Base-by-base conservation (phyloP, 2,329 filamentous ascomycete species). In the Monilinia fructicola region DNA sequence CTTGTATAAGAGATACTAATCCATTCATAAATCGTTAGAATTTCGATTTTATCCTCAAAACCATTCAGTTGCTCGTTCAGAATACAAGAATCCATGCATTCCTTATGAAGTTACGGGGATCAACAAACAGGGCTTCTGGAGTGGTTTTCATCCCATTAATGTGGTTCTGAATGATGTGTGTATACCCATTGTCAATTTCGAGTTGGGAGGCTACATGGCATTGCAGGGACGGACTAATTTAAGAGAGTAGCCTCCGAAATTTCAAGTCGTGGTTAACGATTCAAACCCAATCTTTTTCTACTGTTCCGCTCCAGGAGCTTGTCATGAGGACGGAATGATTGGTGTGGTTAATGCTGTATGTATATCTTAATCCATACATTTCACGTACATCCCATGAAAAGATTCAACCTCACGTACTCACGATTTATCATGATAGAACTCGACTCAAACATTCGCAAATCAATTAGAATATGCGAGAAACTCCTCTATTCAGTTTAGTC, bases 271-370 rank as follows among this genome's bases (percentile, higher is more conserved):
- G 18, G 79, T 91, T 67, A 89, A 90, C 71, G 79, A 87, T 71
- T 88, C 86, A 0, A 75, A 83, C 23, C 88, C 89, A 0, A 83
- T 87, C 9, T 91, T 88, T 75, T 90, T 85, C 76, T 92, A 92
- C 75, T 92, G 89, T 69, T 84, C 87, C 0, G 89, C 89, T 0
- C 82, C 85, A 0, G 83, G 81, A 0, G 90, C 88, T 1, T 94
- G 91, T 72, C 81, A 81, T 7, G 35, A 69, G 2, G 83, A 88
- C 61, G 82, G 84, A 40, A 94, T 93, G 90, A 84, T 94, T n/a
- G 90, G 90, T 3, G 89, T 85, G 0, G 88, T 94, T 71, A 94
- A 93, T 73, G 84, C 88, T 11, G 85, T 87, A 79, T 67, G 80
- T 65, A 26, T n/a, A 40, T 50, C 28, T 48, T 16, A 42, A 12